phyloP scores from a whole-genome alignment of 805 yeast species.

The Candida loeiensis region DNA sequence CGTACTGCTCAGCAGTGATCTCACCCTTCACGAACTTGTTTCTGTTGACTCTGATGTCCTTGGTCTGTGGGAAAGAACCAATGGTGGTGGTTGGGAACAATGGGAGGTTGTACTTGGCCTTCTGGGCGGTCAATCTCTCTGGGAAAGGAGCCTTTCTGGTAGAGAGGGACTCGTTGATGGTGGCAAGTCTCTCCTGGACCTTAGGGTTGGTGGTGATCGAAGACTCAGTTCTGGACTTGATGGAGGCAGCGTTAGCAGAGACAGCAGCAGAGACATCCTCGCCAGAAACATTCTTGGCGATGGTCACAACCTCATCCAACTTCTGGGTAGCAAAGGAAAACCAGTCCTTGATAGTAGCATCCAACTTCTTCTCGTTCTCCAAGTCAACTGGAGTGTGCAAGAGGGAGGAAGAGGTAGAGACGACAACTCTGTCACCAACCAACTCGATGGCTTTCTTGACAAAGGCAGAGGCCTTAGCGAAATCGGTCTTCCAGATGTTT shows the following conservation, averaged over 20 bases:
- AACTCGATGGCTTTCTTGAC: conserved; percentile 80
- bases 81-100: conserved; percentile 99
- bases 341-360: conserved; percentile 92
- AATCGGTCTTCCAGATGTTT: conserved; percentile 99
- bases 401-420: conserved; percentile 93
- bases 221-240: conserved; percentile 82
- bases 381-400: conserved; percentile 98
- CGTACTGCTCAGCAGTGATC: conserved; percentile 91
- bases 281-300: conserved; percentile 85
- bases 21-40: conserved; percentile 97
- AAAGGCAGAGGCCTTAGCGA: conserved; percentile 75
- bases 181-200: conserved; percentile 82
- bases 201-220: conserved; percentile 86
- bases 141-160: conserved; percentile 87
- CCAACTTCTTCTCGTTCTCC: conserved; percentile 85
- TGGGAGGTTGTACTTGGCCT: conserved; percentile 86
- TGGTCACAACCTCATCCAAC: conserved; percentile 82
- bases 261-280: conserved; percentile 73
- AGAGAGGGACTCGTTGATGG: conserved; percentile 70
- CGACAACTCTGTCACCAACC: conserved; percentile 82
- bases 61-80: conserved; percentile 99
- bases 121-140: conserved; percentile 82
- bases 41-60: conserved; percentile 98
- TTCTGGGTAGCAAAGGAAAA: conserved; percentile 98
- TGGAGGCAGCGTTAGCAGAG: conserved; percentile 82